A percentile compares a stretch with the other conserved stretches of the same genome.
Evolutionary conservation across 2,329 filamentous ascomycete genomes (phyloP).

Genomic region (Penicillium sp.): DNA sequence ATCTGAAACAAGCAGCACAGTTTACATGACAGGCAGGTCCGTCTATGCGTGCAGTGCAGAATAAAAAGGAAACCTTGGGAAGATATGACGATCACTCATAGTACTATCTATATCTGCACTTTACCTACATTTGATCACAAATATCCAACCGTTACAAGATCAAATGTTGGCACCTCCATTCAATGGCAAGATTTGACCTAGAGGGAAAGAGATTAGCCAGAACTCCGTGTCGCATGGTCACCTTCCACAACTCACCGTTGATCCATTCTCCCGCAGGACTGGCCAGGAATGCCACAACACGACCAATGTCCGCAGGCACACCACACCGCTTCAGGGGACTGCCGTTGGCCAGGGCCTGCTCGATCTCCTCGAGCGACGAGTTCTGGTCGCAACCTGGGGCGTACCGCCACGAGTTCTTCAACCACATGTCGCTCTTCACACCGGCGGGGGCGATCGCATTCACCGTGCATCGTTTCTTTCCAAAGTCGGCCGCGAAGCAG

Average conservation of each 20-base stretch:
- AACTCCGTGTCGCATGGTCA: background rate
- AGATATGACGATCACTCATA: background rate
- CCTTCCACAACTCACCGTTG: slow-evolving; percentile 49
- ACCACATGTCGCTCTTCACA: slow-evolving; percentile 61
- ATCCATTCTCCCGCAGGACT: slow-evolving; percentile 61
- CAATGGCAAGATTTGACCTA: slow-evolving; percentile 24
- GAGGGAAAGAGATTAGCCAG: slow-evolving; percentile 1
- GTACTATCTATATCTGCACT: background rate
- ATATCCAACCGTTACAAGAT: too few species aligned
- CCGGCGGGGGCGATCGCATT: slow-evolving; percentile 27
- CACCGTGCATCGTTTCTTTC: slow-evolving; percentile 48
- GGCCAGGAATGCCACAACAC: slow-evolving; percentile 54
- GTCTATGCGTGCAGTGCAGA: too few species aligned
- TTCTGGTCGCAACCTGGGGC: slow-evolving; percentile 47
- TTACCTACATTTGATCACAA: background rate
- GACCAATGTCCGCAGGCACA: slow-evolving; percentile 56
- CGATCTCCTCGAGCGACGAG: slow-evolving; percentile 50
- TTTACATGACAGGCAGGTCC: too few species aligned
- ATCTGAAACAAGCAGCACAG: too few species aligned
- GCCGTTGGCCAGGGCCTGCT: slow-evolving; percentile 52
- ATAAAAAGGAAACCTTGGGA: too few species aligned
- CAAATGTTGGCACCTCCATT: slow-evolving; percentile 26
- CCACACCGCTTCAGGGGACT: slow-evolving; percentile 59
- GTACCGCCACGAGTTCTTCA: slow-evolving; percentile 64
- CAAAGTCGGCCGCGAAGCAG: slow-evolving; percentile 66